Evolutionary conservation across 805 yeast genomes (phyloP).

Genomic region (Wickerhamiella siamensis): DNA sequence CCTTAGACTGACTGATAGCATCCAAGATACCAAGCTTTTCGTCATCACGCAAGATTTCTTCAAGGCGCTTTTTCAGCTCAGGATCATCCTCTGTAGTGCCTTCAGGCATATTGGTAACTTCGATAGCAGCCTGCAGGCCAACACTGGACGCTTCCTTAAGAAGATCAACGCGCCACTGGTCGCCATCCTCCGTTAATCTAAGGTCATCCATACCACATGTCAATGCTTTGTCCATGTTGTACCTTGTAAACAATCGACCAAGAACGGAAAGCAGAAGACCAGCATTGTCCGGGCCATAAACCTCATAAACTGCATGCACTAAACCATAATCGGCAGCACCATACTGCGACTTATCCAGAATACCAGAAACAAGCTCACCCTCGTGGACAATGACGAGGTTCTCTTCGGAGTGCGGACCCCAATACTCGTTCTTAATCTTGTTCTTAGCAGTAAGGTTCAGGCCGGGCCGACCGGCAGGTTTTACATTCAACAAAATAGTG

Average conservation of each 20-base stretch:
- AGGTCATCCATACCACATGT: constrained; percentile 99
- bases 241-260: constrained; percentile 89
- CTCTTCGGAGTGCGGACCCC: constrained; percentile 79
- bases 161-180: constrained; percentile 73
- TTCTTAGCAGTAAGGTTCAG: constrained; percentile 69
- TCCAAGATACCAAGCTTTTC: constrained; percentile 83
- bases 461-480: constrained; percentile 82
- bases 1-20: constrained; percentile 89
- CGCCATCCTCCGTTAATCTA: constrained; percentile 82
- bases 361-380: constrained; percentile 85
- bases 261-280: constrained; percentile 83
- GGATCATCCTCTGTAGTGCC: constrained; percentile 38
- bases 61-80: constrained; percentile 75
- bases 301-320: constrained; percentile 91
- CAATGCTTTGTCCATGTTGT: constrained; percentile 80
- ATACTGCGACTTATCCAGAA: constrained; percentile 92
- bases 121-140: constrained; percentile 87
- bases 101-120: constrained; percentile 70
- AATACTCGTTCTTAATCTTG: constrained; percentile 85
- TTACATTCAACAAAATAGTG: constrained; percentile 78
- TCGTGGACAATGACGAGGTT: constrained; percentile 72
- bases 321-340: constrained; percentile 97
- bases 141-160: constrained; percentile 61
- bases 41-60: constrained; percentile 90
- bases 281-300: constrained; percentile 82